phyloP scores from a whole-genome alignment of 345 rosid species.

The Zanthoxylum bungeanum region DNA sequence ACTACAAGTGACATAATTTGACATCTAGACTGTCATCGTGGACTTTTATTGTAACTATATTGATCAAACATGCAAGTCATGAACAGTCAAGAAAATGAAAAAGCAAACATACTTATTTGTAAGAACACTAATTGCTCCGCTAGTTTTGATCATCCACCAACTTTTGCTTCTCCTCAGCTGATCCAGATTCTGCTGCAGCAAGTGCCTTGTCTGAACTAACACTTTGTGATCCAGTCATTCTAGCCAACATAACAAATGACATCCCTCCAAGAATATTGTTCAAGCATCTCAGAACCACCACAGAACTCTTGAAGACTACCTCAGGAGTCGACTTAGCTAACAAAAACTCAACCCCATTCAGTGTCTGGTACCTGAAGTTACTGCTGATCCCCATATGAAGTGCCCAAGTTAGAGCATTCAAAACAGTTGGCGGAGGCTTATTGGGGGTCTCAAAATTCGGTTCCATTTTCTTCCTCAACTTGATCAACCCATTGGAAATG shows the following conservation, averaged over 20 bases:
- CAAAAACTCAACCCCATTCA: conserved; percentile 80
- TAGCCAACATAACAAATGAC: conserved; percentile 87
- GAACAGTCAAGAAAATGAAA: background rate
- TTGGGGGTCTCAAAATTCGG: conserved; percentile 85
- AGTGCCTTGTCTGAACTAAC: conserved; percentile 27
- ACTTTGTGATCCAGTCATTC: conserved; percentile 92
- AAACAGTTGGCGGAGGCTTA: conserved; percentile 80
- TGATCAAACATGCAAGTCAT: background rate
- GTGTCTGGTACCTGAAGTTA: conserved; percentile 85
- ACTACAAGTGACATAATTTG: background rate
- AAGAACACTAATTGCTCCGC: conserved; percentile 16
- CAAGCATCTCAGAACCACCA: conserved; percentile 68
- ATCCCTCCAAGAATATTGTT: conserved; percentile 90
- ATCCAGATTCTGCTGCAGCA: conserved; percentile 10
- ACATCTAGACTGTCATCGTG: background rate
- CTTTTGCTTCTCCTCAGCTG: conserved; percentile 33
- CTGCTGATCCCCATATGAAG: conserved; percentile 90
- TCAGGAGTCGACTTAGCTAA: conserved; percentile 61
- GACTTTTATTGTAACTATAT: background rate
- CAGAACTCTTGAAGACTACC: conserved; percentile 71
- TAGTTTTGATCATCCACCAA: conserved; percentile 23
- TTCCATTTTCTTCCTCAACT: conserved; percentile 93
- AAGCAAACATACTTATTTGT: conserved; percentile 9
- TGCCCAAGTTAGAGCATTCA: conserved; percentile 90
- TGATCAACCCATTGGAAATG: conserved; percentile 73